Evolutionary conservation across 805 yeast genomes (phyloP), one percentile per base, ranked within the genome.

Genomic region (Metschnikowia reukaufii): DNA sequence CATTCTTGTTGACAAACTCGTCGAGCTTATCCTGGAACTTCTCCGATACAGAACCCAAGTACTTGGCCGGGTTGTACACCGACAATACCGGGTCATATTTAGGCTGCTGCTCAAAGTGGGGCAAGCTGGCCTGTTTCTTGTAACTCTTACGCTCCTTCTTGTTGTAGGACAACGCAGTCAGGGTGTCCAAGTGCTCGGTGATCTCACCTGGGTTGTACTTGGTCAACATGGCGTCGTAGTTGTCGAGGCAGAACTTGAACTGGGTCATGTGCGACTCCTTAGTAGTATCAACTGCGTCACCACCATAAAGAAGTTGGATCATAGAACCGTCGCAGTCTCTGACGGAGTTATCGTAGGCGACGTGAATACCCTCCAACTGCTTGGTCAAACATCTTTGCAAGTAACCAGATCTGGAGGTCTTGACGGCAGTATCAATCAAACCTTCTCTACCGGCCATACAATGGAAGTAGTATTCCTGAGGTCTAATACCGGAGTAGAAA

Each of bases 371-470:
- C 70, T 94, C 99, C 54, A 94, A 77, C 73, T 94, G 99, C 70
- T 94, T 94, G 49, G 96, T 94, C 71, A 94, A 79, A 81, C 99
- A 95, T 74, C 99, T 84, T 74, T 94, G 99, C 68, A 94, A 78
- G 72, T 94, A 94, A 64, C 99, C 99, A 50, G 98, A 91, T 72
- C 97, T 84, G 17, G 97, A 88, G 8, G 99, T 94, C 73, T 94
- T 94, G 55, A 94, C 99, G 42, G 99, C 99, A 50, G 99, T 94
- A 78, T 94, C 99, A 73, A 94, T 94, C 63, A 94, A 81, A 74
- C 99, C 99, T 77, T 94, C 99, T 77, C 99, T 86, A 72, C 99
- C 99, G 46, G 99, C 99, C 99, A 94, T 94, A 77, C 98, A 94
- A 74, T 94, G 99, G 94, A 95, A 94, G 66, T 91, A 94, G 72